Base-by-base conservation (phyloP, 2,329 filamentous ascomycete genomes). In the Escovopsis weberi region DNA sequence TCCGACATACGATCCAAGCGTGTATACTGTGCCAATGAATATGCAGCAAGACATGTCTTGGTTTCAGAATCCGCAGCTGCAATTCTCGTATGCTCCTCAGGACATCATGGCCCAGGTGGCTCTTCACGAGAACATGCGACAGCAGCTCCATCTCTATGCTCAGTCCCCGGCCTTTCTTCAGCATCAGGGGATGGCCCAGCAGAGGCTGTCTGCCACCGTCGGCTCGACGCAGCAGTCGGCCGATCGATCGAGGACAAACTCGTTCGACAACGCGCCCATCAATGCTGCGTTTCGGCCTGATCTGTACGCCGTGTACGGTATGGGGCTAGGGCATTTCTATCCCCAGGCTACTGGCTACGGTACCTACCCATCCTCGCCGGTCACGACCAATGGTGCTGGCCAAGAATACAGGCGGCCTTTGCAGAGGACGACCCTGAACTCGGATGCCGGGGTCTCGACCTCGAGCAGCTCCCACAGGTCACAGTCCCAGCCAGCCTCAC, bases 401-500 rank as follows among this genome's bases (percentile, higher is more conserved):
- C 61, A 72, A 28, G 77, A 80, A 46, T 72, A 71, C 50, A 68
- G 76, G 48, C 67, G 75, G 41, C 68, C 72, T 38, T 59, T 75
- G 42, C 74, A 80, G 48, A 65, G 76, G 51, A 70, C 73, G 2
- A 62, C 64, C 9, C 59, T 64, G 23, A 61, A 67, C 12, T 70
- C 66, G 23, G 74, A 78, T 33, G 56, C 66, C 12, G 66, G 65
- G 9, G 53, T 61, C 15, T 59, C 64, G 33, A 59, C 67, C 41
- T 65, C 73, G 26, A 72, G 65, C 43, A 73, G 75, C 50, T 64
- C 74, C n/a, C 56, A 78, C 47, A 68, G 77, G 48, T 81, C 77
- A 26, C 77, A 81, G 54, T 80, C 77, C n/a, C 77, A 80, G 54
- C 77, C 77, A 23, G 75, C 76, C 3, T 70, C 73, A 32, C 65